Base-by-base conservation (phyloP, 306 rosid species). In the Hippophae gyantsensis region DNA sequence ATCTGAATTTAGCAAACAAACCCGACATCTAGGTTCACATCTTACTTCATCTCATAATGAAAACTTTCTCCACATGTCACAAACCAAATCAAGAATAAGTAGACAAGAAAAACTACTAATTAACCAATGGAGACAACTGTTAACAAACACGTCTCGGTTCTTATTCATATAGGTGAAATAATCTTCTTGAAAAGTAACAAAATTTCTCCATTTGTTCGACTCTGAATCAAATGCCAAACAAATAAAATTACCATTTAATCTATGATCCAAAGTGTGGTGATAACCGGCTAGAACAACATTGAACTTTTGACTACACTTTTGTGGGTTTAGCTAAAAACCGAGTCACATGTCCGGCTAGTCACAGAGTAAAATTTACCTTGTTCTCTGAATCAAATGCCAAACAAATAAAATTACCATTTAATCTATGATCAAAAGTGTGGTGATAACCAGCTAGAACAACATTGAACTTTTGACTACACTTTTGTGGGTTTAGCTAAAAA, bases 111-210 rank as follows among this genome's bases (percentile, higher is more conserved):
- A 64, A 67, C 79, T 74, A 62, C 48, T 75, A 0, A 94, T 85
- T 73, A 89, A 68, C 96, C 96, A 89, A 53, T 89, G 94, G 53
- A 85, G 78, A 1, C 82, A 72, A 42, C 80, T 75, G 48, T 85
- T 85, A 2, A 77, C 82, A 71, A 61, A 81, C 68, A 89, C 96
- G 57, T 79, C 96, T 69, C 81, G 96, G 51, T 79, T 89, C 80
- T 73, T 81, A 43, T 85, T 85, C 96, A 89, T 89, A 57, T 81
- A 94, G 26, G 90, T 75, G 68, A 89, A 85, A 68, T 83, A 85
- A 48, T 85, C 89, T 74, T 85, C 86, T 57, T 75, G 86, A 27
- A 66, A 71, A 0, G 96, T 71, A 26, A 85, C 52, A 44, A 83
- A 85, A 84, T 83, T 85, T 70, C 85, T 85, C 96, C 94, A 89